phyloP scores from a whole-genome alignment of 306 rosid species.

The Albizia julibrissin region DNA sequence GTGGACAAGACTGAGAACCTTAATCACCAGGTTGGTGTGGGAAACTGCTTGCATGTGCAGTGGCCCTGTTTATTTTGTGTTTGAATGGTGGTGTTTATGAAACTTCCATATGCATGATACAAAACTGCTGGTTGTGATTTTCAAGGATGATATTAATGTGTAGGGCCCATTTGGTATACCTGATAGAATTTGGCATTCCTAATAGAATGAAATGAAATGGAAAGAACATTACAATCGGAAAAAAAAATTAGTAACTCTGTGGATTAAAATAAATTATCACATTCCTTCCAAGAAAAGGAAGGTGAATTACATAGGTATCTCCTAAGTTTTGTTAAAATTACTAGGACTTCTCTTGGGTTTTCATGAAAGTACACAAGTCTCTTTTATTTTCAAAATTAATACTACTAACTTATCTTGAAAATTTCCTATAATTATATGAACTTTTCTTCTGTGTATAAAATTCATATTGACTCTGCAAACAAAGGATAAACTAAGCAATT shows the following conservation, averaged over 20 bases:
- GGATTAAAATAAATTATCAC: background rate
- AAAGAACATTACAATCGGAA: background rate
- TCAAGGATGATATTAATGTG: background rate
- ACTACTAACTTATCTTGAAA: background rate
- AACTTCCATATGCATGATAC: background rate
- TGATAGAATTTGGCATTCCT: background rate
- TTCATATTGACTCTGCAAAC: background rate
- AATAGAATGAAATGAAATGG: background rate
- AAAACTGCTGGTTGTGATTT: background rate
- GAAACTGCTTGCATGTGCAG: background rate
- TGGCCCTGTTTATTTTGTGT: background rate
- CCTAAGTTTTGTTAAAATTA: background rate
- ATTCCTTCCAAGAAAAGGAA: background rate
- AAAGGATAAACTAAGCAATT: background rate
- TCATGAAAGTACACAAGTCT: background rate
- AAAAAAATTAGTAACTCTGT: background rate
- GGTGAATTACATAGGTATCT: background rate
- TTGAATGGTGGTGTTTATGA: slow-evolving; percentile 34
- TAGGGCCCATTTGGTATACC: background rate
- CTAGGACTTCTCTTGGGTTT: background rate
- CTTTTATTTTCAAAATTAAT: background rate
- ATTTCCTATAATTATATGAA: background rate
- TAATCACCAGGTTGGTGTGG: slow-evolving; percentile 74
- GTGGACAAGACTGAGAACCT: slow-evolving; percentile 98
- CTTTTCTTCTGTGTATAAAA: background rate